These are phyloP conservation scores for Halenospora varia DNA, from an alignment of 495 filamentous ascomycete species.

Conservation along the genomic window DNA sequence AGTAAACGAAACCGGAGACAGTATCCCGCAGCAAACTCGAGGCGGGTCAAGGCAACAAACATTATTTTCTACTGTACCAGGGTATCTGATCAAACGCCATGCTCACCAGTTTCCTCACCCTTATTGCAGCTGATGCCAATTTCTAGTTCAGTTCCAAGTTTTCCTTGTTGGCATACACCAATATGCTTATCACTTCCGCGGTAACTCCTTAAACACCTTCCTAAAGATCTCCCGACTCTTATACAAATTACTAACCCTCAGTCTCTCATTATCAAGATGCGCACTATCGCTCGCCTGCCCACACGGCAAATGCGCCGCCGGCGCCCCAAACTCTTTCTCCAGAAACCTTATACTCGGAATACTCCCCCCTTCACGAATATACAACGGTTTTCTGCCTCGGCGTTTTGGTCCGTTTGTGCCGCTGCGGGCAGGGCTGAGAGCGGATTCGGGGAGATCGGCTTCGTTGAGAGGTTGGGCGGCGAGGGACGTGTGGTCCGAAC, in stretches of 20 bases:
- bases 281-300: constrained; percentile 93
- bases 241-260: constrained; percentile 80
- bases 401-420: not conserved
- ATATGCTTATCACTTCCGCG: constrained; percentile 37
- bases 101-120: no score
- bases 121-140: no score
- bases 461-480: constrained; percentile 20
- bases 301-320: constrained; percentile 89
- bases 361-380: constrained; percentile 92
- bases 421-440: not conserved
- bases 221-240: constrained; percentile 91
- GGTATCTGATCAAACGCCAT: no score
- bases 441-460: not conserved
- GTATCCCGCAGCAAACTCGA: no score
- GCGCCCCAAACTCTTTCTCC: constrained; percentile 90
- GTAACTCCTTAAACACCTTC: constrained; percentile 72
- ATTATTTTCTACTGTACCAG: no score
- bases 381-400: constrained; percentile 59
- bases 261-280: constrained; percentile 90
- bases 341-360: constrained; percentile 92
- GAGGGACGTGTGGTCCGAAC: constrained; percentile 31
- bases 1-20: no score
- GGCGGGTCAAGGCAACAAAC: no score
- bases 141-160: no score
- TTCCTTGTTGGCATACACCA: not conserved